Evolutionary conservation across 2,329 filamentous ascomycete genomes (phyloP).

Genomic region (Alternaria sp.): DNA sequence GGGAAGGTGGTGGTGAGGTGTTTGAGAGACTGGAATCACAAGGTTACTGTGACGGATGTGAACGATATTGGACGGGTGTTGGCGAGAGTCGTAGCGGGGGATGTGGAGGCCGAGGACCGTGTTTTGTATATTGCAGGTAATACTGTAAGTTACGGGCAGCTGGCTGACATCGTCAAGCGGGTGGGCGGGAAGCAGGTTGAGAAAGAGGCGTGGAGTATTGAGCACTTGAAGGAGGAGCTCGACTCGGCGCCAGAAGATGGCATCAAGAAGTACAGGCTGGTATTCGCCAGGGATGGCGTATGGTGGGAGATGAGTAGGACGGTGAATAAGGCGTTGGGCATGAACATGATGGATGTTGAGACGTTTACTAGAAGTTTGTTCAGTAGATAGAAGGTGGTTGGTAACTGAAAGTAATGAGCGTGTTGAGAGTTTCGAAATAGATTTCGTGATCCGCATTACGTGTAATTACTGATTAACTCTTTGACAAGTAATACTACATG

Average conservation of each 20-base stretch:
- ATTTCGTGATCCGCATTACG: not conserved
- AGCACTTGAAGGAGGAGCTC: constrained; percentile 56
- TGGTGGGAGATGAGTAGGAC: constrained; percentile 64
- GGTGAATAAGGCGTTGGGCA: constrained; percentile 59
- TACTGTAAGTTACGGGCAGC: constrained; percentile 62
- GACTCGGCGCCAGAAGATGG: constrained; percentile 54
- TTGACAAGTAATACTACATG: constrained; percentile 14
- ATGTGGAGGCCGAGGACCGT: constrained; percentile 39
- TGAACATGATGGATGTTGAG: constrained; percentile 54
- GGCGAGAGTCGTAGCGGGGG: constrained; percentile 58
- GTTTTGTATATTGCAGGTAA: constrained; percentile 68
- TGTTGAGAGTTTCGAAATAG: not conserved
- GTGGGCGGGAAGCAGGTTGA: constrained; percentile 53
- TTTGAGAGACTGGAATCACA: constrained; percentile 67
- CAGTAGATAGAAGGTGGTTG: not conserved
- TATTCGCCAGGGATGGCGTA: constrained; percentile 67
- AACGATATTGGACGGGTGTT: constrained; percentile 68
- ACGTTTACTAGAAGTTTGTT: constrained; percentile 40
- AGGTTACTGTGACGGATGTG: constrained; percentile 68
- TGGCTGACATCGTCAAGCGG: constrained; percentile 62
- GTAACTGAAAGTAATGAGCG: not conserved
- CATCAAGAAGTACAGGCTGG: constrained; percentile 66
- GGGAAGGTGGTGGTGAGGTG: constrained; percentile 54
- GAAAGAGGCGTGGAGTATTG: constrained; percentile 59
- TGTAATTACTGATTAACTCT: not conserved